Evolutionary conservation across 768 basidiomycete genomes (phyloP).

Genomic region (Podaxis pistillaris): DNA sequence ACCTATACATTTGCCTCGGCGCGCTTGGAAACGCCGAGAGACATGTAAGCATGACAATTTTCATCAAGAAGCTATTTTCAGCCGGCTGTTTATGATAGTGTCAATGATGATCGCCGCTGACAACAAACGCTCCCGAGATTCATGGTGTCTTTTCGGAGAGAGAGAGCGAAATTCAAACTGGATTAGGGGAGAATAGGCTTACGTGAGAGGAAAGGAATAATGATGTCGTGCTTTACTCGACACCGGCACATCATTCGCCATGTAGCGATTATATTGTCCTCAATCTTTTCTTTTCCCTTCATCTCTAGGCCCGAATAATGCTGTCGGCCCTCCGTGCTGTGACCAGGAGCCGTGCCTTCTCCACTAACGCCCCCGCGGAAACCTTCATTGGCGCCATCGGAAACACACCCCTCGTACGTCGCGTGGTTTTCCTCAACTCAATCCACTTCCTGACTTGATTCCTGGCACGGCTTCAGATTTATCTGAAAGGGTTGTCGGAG

Average conservation of each 20-base stretch:
- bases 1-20: background rate
- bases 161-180: background rate
- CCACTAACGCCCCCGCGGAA: slow-evolving; percentile 48
- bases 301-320: slow-evolving; percentile 23
- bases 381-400: slow-evolving; percentile 90
- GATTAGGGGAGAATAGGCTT: background rate
- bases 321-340: slow-evolving; percentile 30
- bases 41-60: slow-evolving; percentile 1
- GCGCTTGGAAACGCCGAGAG: background rate
- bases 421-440: background rate
- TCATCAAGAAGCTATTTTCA: too few relatives aligned
- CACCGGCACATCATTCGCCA: background rate
- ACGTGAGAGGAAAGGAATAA: background rate
- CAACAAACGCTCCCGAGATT: too few relatives aligned
- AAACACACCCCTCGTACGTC: slow-evolving; percentile 85
- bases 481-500: slow-evolving; percentile 77
- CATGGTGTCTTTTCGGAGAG: too few relatives aligned
- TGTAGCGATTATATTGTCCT: background rate
- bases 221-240: slow-evolving; percentile 1
- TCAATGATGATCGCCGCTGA: too few relatives aligned
- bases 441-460: background rate
- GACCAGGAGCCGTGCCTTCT: slow-evolving; percentile 31
- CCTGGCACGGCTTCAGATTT: slow-evolving; percentile 53
- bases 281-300: background rate
- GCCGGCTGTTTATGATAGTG: too few relatives aligned